Percentiles rank a stretch among this genome's conserved stretches.
Conservation (phyloP, 2,329 filamentous ascomycete genomes). For the Pseudogymnoascus sp. region DNA sequence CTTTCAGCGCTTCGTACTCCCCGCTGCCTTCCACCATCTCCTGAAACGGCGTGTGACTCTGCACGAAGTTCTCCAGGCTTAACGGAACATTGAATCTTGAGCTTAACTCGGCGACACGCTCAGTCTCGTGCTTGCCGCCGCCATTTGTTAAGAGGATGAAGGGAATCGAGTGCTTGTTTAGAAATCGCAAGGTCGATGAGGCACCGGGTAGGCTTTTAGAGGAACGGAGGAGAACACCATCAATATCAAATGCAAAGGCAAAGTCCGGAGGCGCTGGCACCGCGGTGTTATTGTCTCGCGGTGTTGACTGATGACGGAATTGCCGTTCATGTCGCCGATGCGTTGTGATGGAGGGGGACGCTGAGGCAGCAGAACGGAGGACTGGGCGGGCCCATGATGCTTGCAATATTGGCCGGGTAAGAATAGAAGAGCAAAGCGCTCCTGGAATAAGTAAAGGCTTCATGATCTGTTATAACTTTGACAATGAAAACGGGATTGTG, state of each 20-base stretch:
- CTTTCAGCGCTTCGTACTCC: slow-evolving; percentile 40
- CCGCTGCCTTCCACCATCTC: slow-evolving; percentile 54
- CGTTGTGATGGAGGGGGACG: neutral
- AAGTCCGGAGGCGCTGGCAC: slow-evolving; percentile 5
- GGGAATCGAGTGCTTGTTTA: slow-evolving; percentile 68
- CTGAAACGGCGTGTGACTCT: slow-evolving; percentile 85
- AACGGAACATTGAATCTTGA: slow-evolving; percentile 56
- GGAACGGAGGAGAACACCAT: slow-evolving; percentile 87
- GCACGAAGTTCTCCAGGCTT: slow-evolving; percentile 64
- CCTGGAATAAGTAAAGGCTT: slow-evolving; percentile 1
- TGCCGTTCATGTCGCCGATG: neutral
- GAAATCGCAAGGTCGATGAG: slow-evolving; percentile 59
- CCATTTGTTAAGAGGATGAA: slow-evolving; percentile 96
- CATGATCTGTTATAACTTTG: neutral
- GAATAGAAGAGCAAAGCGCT: neutral
- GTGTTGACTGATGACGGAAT: neutral
- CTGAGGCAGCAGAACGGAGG: neutral
- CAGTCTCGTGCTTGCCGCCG: slow-evolving; percentile 73
- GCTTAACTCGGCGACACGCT: slow-evolving; percentile 62
- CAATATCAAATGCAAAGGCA: slow-evolving; percentile 41
- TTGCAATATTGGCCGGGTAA: neutral
- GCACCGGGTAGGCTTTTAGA: slow-evolving; percentile 73
- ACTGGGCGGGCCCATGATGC: neutral
- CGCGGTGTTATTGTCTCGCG: neutral
- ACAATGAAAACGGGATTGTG: neutral